Base-by-base conservation (phyloP, 2,329 filamentous ascomycete genomes). In the Macrophomina phaseolina region DNA sequence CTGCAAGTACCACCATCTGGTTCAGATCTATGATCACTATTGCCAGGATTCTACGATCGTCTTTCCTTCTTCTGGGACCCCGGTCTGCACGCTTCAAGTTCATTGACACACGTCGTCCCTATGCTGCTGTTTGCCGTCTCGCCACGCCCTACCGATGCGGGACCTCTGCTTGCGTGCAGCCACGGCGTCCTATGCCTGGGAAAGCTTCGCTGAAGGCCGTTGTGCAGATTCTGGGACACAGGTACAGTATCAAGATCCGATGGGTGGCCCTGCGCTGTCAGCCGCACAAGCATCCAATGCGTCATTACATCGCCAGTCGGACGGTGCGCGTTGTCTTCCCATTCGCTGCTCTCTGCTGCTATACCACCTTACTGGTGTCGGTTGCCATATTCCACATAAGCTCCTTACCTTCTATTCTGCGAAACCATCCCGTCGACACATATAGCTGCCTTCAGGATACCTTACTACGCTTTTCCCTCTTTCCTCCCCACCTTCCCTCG, bases 301-400 rank as follows among this genome's bases (percentile, higher is more conserved):
- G 48, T 40, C 32, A 38, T 63, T 45, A 46, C 56, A 53, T 67
- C 46, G 46, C 45, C 18, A 67, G 49, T 48, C 65, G 48, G 65
- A n/a, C 53, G 8, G n/a, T 51, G 64, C 64, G 64, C 64, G 40
- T 66, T 60, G 48, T 49, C 36, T 67, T 67, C 65, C 65, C 56
- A 67, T 67, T 67, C 58, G 65, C 65, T 63, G 58, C 65, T 62
- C 28, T 49, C 46, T 66, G 45, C 53, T 61, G 45, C 45, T 66
- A 48, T 61, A 66, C 64, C 64, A 66, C 64, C 52, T 66, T 60
- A 55, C 38, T 56, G 34, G 38, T 60, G 52, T 51, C 49, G 42
- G 64, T 40, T n/a, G 45, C 53, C 64, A 60, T 61, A 14, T 61
- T 38, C 48, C 55, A 53, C 30, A 42, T 49, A 34, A 49, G 63